Base-by-base conservation (phyloP, 805 yeast species). In the Schwanniomyces occidentalis region DNA sequence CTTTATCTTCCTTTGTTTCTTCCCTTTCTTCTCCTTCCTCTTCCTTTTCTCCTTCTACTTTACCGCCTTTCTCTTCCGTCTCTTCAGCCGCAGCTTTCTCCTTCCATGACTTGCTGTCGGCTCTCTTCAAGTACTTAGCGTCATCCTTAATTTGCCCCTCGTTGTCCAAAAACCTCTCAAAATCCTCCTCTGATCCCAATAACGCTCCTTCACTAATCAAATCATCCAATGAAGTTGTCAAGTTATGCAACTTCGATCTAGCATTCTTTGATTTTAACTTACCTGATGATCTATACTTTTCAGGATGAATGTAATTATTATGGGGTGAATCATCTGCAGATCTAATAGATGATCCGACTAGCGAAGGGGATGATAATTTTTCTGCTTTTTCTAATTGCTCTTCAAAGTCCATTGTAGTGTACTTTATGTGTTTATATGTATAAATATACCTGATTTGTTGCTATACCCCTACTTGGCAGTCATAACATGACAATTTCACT, bases 171-270 rank as follows among this genome's bases (percentile, higher is more conserved):
- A 76, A 63, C 14, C 63, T 56, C 16, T 71, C 80, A 45, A 79
- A 70, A 42, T 69, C 74, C 45, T 71, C 80, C 35, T 78, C 83
- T 3, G 69, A 61, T 1, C 71, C 72, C 47, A 69, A 52, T 32
- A 69, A 57, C 2, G 74, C 74, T 5, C 74, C 74, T 42, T 69
- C 74, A 34, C 48, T 65, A 38, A 69, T 69, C 50, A 69, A 62
- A 32, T 75, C 82, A 42, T 74, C 75, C 46, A 78, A 53, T 5
- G 80, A 57, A 3, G 82, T 82, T 24, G 81, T 75, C 28, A 77
- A 34, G 12, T 34, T 31, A 16, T 27, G 23, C 14, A 34, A 31
- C 18, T 25, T 75, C 6, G 56, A 37, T 9, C 42, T 49, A 43
- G 10, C 38, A 37, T 27, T 34, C 32, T 34, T 38, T 36, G 24